Evolutionary conservation across 75 land plant genomes (phyloP), one percentile per base, ranked within the genome.

Genomic region (Sequoia sempervirens): DNA sequence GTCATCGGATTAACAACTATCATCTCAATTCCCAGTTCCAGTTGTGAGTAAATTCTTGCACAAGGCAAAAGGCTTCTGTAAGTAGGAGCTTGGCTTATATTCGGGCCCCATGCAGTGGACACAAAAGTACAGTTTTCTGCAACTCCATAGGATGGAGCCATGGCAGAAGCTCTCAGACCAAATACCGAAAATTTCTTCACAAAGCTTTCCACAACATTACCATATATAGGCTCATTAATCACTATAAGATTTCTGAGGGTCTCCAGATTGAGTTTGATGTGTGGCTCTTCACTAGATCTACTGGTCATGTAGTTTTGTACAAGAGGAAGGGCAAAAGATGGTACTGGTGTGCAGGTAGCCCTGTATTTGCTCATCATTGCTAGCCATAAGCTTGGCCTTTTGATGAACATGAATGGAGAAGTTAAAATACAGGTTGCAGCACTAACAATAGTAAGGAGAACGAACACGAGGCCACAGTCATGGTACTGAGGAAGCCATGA

Each of bases 51-150:
- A 38, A 91, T 84, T 81, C 86, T 89, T 32, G 88, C 93, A 69
- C 84, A 84, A 1, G 93, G 93, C 26, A 91, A 50, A 34, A 91
- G 89, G 83, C 83, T 58, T n/a, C 82, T 81, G 81, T 87, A 75
- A 43, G 84, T 26, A 13, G 91, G 93, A 20, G 36, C 32, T 30
- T 87, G 83, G 26, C 64, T 58, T 18, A 58, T 18, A 58, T 20
- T 18, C 5, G 6, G 26, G 3, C 64, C 23, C 89, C 91, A 91
- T 47, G 93, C 84, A 28, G 93, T 91, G 20, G 89, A 91, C 41
- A 91, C 93, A 84, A 86, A 91, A 1, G 93, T 91, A 83, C 89
- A 89, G 43, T 89, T 91, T 85, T 91, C 93, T 6, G 93, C 93
- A 23, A 91, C 83, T n/a, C 93, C 93, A 73, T 91, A 91, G 30